phyloP scores from a whole-genome alignment of 1,139 yeast genomes.

The Candida labiduridarum region DNA sequence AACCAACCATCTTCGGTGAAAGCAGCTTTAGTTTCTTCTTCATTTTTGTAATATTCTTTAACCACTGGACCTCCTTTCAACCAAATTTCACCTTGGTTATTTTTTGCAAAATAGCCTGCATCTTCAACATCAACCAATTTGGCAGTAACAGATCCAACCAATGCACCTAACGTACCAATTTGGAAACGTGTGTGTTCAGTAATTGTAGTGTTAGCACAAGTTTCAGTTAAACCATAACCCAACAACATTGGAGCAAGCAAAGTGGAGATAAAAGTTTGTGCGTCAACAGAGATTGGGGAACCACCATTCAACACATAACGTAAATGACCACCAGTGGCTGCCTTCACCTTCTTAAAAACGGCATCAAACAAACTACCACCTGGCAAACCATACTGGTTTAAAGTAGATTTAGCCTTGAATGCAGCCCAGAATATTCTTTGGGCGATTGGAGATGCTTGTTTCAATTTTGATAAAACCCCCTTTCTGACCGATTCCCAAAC shows the following conservation, averaged over 20 bases:
- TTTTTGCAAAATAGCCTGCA: slow-evolving; percentile 88
- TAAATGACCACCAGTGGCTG: slow-evolving; percentile 93
- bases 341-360: slow-evolving; percentile 84
- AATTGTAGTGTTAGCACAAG: slow-evolving; percentile 85
- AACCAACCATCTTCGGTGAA: slow-evolving; percentile 92
- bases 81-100: slow-evolving; percentile 91
- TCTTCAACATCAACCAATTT: slow-evolving; percentile 92
- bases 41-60: slow-evolving; percentile 80
- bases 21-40: slow-evolving; percentile 76
- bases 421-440: slow-evolving; percentile 93
- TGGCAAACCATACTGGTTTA: slow-evolving; percentile 70
- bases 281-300: slow-evolving; percentile 81
- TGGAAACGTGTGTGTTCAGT: slow-evolving; percentile 67
- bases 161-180: slow-evolving; percentile 77
- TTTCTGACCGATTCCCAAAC: slow-evolving; percentile 97
- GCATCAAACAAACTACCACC: slow-evolving; percentile 64
- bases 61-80: slow-evolving; percentile 75
- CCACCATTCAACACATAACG: slow-evolving; percentile 87
- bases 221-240: slow-evolving; percentile 97
- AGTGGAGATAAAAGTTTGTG: slow-evolving; percentile 81
- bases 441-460: slow-evolving; percentile 61
- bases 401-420: slow-evolving; percentile 65
- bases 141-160: slow-evolving; percentile 81
- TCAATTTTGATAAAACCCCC: slow-evolving; percentile 81
- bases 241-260: slow-evolving; percentile 86